Evolutionary conservation across 805 yeast genomes (phyloP), one percentile per base, ranked within the genome.

Genomic region (Kodamaea kaohsiungensis): DNA sequence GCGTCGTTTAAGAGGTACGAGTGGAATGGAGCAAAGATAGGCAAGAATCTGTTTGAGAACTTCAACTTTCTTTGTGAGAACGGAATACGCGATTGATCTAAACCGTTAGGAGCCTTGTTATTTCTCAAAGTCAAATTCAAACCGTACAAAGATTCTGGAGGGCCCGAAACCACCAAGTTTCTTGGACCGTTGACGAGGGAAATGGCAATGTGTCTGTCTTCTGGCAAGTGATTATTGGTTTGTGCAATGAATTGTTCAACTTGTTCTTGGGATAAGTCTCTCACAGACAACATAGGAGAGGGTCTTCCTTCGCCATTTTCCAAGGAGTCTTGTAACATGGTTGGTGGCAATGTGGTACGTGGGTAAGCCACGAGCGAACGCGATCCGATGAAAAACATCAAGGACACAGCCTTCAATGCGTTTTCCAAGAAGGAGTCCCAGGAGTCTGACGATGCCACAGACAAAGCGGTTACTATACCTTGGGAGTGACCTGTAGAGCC

Each of bases 131-230:
- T 83, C 67, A 95, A 81, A 75, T 92, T 92, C 65, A 95, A 83
- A 80, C 99, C 99, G 65, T 93, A 95, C 58, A 95, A 79, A 2
- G 98, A 91, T 81, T 92, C 97, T 54, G 99, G 98, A 48, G 98
- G 99, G 71, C 99, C 99, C 18, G 96, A 84, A 48, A 93, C 91
- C 54, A 95, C 99, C 76, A 91, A 81, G 73, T 91, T 90, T 77
- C 97, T 85, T 48, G 97, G 97, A 71, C 99, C 99, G 69, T 95
- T 95, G 63, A 92, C 81, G 70, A 95, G 83, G 43, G 98, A 91
- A 60, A 95, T 86, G 56, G 87, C 89, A 66, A 95, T 87, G 68
- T 91, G 97, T 75, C 90, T 91, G 65, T 90, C 97, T 51, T 79
- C 76, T 62, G 99, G 98, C 76, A 95, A 83, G 76, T 92, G 98